A percentile compares a stretch with the other conserved stretches of the same genome.
Evolutionary conservation across 2,329 filamentous ascomycete species (phyloP).

Genomic region (Trichoderma oligosporum): DNA sequence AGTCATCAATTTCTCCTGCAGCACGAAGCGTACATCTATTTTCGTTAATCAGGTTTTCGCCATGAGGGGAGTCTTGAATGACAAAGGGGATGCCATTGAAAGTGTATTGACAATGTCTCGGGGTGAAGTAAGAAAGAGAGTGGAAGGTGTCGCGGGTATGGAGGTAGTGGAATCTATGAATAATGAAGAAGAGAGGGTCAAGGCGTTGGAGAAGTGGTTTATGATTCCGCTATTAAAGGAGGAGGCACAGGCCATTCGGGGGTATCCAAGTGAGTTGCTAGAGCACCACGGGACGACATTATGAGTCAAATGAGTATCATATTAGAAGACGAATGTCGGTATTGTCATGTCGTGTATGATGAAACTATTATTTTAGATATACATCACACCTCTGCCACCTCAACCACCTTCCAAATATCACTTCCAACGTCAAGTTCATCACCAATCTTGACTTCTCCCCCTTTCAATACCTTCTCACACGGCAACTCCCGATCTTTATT

Average conservation of each 20-base stretch:
- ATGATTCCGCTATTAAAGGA: constrained; percentile 42
- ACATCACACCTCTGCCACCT: constrained; percentile 6
- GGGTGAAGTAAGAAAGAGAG: constrained; percentile 42
- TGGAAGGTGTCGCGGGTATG: constrained; percentile 30
- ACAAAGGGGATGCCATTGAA: constrained; percentile 10
- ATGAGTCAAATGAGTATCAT: not conserved
- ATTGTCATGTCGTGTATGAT: not conserved
- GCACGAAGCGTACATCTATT: constrained; percentile 34
- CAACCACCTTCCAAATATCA: constrained; percentile 21
- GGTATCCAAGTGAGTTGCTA: constrained; percentile 29
- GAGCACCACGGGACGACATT: not conserved
- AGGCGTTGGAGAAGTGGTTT: constrained; percentile 49
- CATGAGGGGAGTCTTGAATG: constrained; percentile 30
- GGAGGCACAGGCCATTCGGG: constrained; percentile 48
- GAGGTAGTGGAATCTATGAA: constrained; percentile 40
- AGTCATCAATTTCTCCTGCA: constrained; percentile 43
- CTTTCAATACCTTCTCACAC: constrained; percentile 28
- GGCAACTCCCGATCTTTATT: constrained; percentile 34
- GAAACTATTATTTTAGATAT: constrained; percentile 18
- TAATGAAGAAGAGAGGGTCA: constrained; percentile 47
- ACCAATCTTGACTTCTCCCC: not conserved
- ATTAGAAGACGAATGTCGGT: not conserved
- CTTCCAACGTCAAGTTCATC: not conserved
- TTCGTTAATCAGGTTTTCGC: constrained; percentile 39
- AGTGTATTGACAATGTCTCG: constrained; percentile 45